Evolutionary conservation across 208 protist genomes (phyloP), one percentile per base, ranked within the genome.

Genomic region (Leishmania tropica): DNA sequence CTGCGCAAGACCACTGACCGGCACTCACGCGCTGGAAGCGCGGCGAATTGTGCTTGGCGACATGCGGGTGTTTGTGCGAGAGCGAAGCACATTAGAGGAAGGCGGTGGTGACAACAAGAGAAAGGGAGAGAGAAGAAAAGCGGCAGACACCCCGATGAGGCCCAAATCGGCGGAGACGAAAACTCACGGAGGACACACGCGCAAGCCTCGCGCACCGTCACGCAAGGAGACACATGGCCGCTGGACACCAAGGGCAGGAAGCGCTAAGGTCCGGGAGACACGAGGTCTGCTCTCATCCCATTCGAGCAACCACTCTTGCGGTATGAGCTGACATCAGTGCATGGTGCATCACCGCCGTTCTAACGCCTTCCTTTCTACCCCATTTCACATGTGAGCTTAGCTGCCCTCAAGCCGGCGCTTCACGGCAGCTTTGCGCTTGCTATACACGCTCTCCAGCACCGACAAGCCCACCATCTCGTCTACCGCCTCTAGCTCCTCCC

Each of bases 361-460:
- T 21, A 13, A 2, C 53, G 17, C 19, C 40, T 64, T 64, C 51
- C 53, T 45, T 31, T 6, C 35, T 35, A 1, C 24, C 17, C 19
- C 75, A 51, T 19, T 65, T 47, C 24, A 35, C 13, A n/a, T 15
- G 37, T 64, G 15, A 7, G 4, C 56, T 67, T 47, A 86, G 11
- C 45, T 47, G 56, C 79, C 80, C 21, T 80, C 74, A 19, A 88
- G 84, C n/a, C 80, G 70, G 19, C 82, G 78, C 83, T 96, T 96
- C 15, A 89, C 73, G 0, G 21, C 62, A 28, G 84, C 91, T 71
- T 97, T 95, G 28, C 84, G 87, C 83, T 94, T 95, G 81, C 89
- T 94, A 67, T 95, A 96, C 0, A 97, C 67, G 56, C 91, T 92
- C 74, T 97, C 93, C 79, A 97, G 47, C 58, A 97, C 94, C 3